Evolutionary conservation across 805 yeast species (phyloP), one percentile per base, ranked within the genome.

Genomic region (Blastobotrys peoriensis): DNA sequence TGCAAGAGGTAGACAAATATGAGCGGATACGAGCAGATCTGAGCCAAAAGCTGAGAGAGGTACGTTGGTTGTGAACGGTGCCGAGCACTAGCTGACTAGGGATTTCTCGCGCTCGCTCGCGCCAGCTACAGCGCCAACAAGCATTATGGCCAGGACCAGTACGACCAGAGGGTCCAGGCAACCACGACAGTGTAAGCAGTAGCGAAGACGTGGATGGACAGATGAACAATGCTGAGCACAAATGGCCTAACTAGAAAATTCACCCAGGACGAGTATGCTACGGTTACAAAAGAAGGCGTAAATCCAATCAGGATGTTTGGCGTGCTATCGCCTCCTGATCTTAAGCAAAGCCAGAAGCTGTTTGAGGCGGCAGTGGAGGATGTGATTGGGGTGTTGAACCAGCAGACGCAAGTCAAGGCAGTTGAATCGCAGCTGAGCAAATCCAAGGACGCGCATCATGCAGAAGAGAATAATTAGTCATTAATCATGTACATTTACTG

Each of bases 281-380:
- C n/a, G 40, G 36, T 37, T 53, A 39, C 39, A 43, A n/a, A 34
- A 34, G 38, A 38, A 34, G 25, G 28, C 6, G 52, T 55, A 34
- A 67, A 69, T 44, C 75, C 75, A 0, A 56, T 72, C 6, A 44
- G 62, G 30, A 76, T 73, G 66, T 73, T 76, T 58, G 77, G 77
- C 1, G 69, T 69, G 0, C 56, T 76, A 33, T 76, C 70, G 2
- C 76, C 80, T 5, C 53, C 48, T 33, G 65, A 66, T 30, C 55
- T 76, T 19, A 58, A 67, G 4, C 44, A 50, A 22, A 63, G 76
- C 1, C 77, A 73, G 52, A 36, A 19, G 1, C 51, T 55, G 22
- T 77, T 77, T 48, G 51, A 41, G 2, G 41, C 40, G 2, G 71
- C 70, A 0, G 47, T 75, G 17, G 43, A 42, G 1, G 34, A 5